Base-by-base conservation (phyloP, 1,139 yeast genomes). In the Casaregolazyma suthepensis region DNA sequence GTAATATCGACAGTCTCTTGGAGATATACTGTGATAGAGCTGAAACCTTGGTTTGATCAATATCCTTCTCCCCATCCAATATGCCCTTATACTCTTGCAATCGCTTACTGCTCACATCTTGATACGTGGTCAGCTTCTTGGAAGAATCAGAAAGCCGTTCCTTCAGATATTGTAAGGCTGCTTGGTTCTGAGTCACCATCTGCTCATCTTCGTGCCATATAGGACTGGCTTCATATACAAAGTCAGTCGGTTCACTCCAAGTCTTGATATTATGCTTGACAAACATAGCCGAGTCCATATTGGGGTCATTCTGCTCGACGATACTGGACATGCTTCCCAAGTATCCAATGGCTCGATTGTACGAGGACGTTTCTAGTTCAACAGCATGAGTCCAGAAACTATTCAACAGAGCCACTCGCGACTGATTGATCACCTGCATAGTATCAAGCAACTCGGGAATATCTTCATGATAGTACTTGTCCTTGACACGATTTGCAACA, bases 131-230 rank as follows among this genome's bases (percentile, higher is more conserved):
- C 15, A 64, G 61, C 51, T 60, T 62, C 5, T 57, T 56, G 44
- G 61, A 61, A 2, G 71, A 62, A 22, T 67, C 69, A 51, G 79
- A 79, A 56, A 93, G 74, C 54, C 76, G 73, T 56, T 79, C 78
- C 64, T 86, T 83, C 65, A 93, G 74, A 51, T 78, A 81, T 17
- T 82, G 77, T 59, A 89, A 74, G 61, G 89, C 93, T 1, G 79
- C 78, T 44, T 80, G 83, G 37, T 74, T 72, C 18, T 79, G 77
- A 1, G 81, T 78, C 15, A 83, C 75, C 72, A 93, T 81, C 48
- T 80, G 75, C 59, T 90, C 96, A 68, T 93, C 97, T 65, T 93
- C 99, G 69, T 91, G 98, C 99, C 99, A 94, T 50, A 94, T 86
- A 37, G 91, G 83, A 43, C 96, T 84, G 0, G 98, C 97, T 60